A percentile compares a stretch with the other conserved stretches of the same genome.
phyloP scores from a whole-genome alignment of 2,329 filamentous ascomycete species.

The Fusarium torulosum region DNA sequence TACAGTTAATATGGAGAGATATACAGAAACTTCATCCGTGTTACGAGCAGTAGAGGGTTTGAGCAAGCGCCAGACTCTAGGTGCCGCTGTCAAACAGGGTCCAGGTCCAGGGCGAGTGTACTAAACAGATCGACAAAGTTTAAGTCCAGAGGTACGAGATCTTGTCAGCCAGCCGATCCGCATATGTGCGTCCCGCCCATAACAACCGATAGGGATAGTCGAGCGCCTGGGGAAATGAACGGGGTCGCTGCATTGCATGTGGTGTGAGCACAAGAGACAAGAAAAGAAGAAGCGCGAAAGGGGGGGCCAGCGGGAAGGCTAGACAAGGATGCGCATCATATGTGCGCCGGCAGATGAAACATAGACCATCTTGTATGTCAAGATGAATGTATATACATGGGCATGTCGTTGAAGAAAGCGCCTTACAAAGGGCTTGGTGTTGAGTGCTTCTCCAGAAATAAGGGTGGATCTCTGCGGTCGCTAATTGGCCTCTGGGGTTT shows the following conservation, averaged over 20 bases:
- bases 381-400: not conserved
- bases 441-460: conserved; percentile 25
- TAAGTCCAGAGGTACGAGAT: conserved; percentile 8
- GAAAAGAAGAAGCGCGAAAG: conserved; percentile 28
- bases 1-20: conserved; percentile 25
- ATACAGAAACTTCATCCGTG: conserved; percentile 7
- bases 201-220: conserved; percentile 16
- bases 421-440: conserved; percentile 33
- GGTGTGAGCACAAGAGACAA: conserved; percentile 17
- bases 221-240: conserved; percentile 47
- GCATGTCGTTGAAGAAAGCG: conserved; percentile 1
- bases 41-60: conserved; percentile 32
- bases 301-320: conserved; percentile 25
- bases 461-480: conserved; percentile 22
- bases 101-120: not conserved
- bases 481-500: conserved; percentile 35
- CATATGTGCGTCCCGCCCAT: conserved; percentile 32
- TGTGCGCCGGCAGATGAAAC: conserved; percentile 29
- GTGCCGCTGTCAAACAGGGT: conserved; percentile 10
- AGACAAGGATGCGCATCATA: conserved; percentile 43
- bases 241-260: conserved; percentile 48
- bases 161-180: conserved; percentile 47
- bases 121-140: conserved; percentile 5
- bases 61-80: conserved; percentile 44
- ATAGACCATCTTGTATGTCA: not conserved